Evolutionary conservation across 2,329 filamentous ascomycete genomes (phyloP).

Genomic region (Aureobasidium sp.): DNA sequence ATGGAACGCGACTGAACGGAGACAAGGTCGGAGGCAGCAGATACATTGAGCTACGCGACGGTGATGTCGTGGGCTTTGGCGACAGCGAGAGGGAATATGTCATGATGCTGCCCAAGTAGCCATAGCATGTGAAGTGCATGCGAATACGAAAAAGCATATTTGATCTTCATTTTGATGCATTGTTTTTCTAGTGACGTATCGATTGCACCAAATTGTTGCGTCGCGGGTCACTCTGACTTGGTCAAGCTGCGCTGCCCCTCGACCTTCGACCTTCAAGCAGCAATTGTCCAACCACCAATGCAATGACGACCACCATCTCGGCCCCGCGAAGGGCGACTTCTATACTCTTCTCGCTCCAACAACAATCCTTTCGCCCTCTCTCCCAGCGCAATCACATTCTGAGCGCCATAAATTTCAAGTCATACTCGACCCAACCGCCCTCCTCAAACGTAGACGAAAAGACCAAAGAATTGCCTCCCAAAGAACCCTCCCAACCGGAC

Average conservation of each 20-base stretch:
- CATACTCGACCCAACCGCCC: constrained; percentile 1
- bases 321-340: neutral
- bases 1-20: constrained; percentile 79
- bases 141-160: neutral
- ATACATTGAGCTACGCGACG: constrained; percentile 73
- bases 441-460: constrained; percentile 8
- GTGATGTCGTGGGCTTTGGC: constrained; percentile 84
- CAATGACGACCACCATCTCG: constrained; percentile 5
- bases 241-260: neutral
- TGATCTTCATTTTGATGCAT: neutral
- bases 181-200: constrained; percentile 10
- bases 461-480: neutral
- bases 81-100: constrained; percentile 89
- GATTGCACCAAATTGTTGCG: neutral
- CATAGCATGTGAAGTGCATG: neutral
- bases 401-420: neutral
- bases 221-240: neutral
- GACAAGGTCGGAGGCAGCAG: constrained; percentile 55
- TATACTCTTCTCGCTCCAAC: neutral
- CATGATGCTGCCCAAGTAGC: constrained; percentile 62
- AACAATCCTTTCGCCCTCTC: neutral
- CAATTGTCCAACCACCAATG: constrained; percentile 7
- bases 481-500: neutral
- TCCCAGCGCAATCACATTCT: constrained; percentile 4
- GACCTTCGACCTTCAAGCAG: neutral